These are phyloP conservation scores for Calonectria leucothoes DNA, from an alignment of 2,329 filamentous ascomycete genomes.

Conservation along the genomic window DNA sequence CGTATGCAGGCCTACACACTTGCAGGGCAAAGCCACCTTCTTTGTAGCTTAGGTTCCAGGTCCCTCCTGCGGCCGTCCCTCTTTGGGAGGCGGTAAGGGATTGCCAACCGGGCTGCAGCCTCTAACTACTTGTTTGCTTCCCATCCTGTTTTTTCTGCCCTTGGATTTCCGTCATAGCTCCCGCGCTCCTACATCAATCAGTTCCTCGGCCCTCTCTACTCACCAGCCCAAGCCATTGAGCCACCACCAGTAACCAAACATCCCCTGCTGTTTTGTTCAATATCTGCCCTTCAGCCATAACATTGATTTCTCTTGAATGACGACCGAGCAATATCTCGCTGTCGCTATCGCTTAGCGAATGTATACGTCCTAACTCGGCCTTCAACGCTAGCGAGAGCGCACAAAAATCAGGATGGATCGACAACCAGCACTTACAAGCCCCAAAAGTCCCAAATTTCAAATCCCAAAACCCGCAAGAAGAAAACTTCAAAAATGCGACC, in stretches of 20 bases:
- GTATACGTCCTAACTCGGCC: conserved; percentile 21
- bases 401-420: conserved; percentile 7
- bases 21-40: conserved; percentile 40
- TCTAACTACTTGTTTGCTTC: conserved; percentile 22
- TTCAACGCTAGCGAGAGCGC: conserved; percentile 9
- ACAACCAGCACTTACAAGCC: background rate
- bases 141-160: conserved; percentile 26
- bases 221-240: background rate
- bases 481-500: conserved; percentile 47
- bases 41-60: conserved; percentile 1
- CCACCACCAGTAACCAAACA: background rate
- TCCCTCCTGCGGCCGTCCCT: conserved; percentile 13
- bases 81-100: conserved; percentile 41
- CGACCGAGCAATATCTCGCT: conserved; percentile 19
- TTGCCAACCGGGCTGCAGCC: conserved; percentile 17
- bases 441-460: conserved; percentile 20
- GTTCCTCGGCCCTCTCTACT: background rate
- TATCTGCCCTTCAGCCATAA: background rate
- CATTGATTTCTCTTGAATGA: conserved; percentile 23
- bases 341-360: conserved; percentile 3
- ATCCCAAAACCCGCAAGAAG: conserved; percentile 42
- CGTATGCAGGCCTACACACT: conserved; percentile 22
- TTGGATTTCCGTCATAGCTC: conserved; percentile 26
- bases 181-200: conserved; percentile 14
- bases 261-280: background rate